phyloP scores from a whole-genome alignment of 768 basidiomycete species.

The Fomitopsis pulvina region DNA sequence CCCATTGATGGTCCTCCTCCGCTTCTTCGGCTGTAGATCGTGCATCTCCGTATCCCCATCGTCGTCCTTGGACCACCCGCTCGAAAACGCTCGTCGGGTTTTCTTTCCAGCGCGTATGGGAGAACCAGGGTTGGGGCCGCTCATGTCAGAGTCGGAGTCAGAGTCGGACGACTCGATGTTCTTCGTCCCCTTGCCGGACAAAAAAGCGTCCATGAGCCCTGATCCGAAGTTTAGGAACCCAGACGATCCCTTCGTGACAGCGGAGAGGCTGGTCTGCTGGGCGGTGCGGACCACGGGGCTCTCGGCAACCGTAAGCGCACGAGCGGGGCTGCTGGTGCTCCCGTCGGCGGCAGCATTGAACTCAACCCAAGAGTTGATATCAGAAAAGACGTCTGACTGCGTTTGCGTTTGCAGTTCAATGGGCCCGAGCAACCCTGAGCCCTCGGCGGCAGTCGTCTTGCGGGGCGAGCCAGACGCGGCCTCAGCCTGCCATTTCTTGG shows the following conservation, averaged over 20 bases:
- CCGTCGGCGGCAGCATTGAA: slow-evolving; percentile 19
- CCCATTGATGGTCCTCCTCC: slow-evolving; percentile 34
- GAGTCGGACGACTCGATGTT: background rate
- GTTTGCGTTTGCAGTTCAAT: slow-evolving; percentile 20
- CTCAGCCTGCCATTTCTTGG: background rate
- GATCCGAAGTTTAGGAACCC: slow-evolving; percentile 11
- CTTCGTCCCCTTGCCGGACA: slow-evolving; percentile 4
- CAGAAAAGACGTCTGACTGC: slow-evolving; percentile 18
- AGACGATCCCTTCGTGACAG: slow-evolving; percentile 1
- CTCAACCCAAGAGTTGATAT: slow-evolving; percentile 9
- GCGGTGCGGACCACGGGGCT: slow-evolving; percentile 46
- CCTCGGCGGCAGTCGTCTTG: background rate
- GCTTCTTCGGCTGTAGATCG: slow-evolving; percentile 43
- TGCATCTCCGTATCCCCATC: slow-evolving; percentile 19
- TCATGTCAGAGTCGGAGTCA: slow-evolving; percentile 19
- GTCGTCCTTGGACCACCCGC: slow-evolving; percentile 3
- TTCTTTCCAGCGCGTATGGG: slow-evolving; percentile 11
- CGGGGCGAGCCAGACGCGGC: background rate
- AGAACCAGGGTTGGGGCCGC: slow-evolving; percentile 17
- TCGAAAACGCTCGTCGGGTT: slow-evolving; percentile 10
- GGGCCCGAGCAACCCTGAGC: slow-evolving; percentile 16
- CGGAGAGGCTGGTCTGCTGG: slow-evolving; percentile 9
- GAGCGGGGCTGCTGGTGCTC: slow-evolving; percentile 23
- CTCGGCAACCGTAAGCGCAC: slow-evolving; percentile 21
- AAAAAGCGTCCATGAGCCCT: slow-evolving; percentile 24